phyloP scores from a whole-genome alignment of 1,284 basidiomycete genomes.

The Papiliotrema laurentii region DNA sequence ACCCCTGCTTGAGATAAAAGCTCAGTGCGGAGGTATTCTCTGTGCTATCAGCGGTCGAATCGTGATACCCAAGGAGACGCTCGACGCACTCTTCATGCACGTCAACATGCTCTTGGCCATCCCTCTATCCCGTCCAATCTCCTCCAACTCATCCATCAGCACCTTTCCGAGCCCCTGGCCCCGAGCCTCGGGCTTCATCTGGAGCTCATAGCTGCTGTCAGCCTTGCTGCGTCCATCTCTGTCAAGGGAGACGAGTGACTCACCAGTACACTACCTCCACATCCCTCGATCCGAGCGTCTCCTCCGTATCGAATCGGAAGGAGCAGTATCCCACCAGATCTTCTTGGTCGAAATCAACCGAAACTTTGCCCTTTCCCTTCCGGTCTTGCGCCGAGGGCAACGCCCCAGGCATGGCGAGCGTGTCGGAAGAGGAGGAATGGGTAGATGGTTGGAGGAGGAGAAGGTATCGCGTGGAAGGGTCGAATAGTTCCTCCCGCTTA shows the following conservation, averaged over 20 bases:
- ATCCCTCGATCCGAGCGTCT: constrained; percentile 32
- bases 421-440: not conserved
- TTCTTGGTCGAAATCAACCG: constrained; percentile 6
- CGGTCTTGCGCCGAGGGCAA: constrained; percentile 7
- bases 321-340: constrained; percentile 38
- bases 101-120: constrained; percentile 47
- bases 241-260: constrained; percentile 6
- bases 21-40: not conserved
- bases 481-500: constrained; percentile 43
- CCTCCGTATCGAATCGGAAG: constrained; percentile 47
- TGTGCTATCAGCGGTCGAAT: not conserved
- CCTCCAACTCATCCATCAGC: constrained; percentile 33
- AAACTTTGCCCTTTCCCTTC: constrained; percentile 6
- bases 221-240: not conserved
- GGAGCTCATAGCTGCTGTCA: constrained; percentile 40
- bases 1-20: constrained; percentile 3
- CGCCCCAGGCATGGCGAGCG: constrained; percentile 13
- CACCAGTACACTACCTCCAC: constrained; percentile 44
- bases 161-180: constrained; percentile 28
- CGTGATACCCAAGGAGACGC: not conserved
- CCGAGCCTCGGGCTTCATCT: constrained; percentile 18
- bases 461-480: constrained; percentile 32
- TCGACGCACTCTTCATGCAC: constrained; percentile 36
- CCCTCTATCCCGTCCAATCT: constrained; percentile 24
- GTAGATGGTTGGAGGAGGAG: constrained; percentile 8